phyloP scores from a whole-genome alignment of 805 yeast genomes.

The Kregervanrija fluxuum region DNA sequence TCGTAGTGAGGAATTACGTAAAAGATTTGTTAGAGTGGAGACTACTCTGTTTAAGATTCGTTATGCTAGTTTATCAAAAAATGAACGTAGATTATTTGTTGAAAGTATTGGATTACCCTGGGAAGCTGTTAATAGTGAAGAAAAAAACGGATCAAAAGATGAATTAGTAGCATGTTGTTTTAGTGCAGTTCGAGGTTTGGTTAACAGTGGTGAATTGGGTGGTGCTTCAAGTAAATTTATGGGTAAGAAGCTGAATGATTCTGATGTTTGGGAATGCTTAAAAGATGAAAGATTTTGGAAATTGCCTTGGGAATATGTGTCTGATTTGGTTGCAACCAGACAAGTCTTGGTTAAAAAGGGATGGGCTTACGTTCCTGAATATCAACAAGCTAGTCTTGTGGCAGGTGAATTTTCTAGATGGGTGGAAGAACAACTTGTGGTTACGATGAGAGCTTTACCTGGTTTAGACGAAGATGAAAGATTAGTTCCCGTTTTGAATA shows the following conservation, averaged over 20 bases:
- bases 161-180: constrained; percentile 52
- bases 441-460: constrained; percentile 73
- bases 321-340: constrained; percentile 69
- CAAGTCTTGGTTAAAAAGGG: constrained; percentile 64
- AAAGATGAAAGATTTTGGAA: constrained; percentile 65
- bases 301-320: constrained; percentile 80
- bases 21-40: constrained; percentile 74
- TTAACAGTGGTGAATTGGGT: constrained; percentile 24
- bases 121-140: constrained; percentile 59
- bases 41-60: constrained; percentile 66
- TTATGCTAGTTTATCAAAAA: constrained; percentile 51
- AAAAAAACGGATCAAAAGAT: constrained; percentile 42
- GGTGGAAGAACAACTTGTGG: constrained; percentile 44
- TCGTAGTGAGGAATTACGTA: constrained; percentile 74
- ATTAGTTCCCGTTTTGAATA: constrained; percentile 73
- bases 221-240: constrained; percentile 8
- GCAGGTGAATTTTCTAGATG: constrained; percentile 57
- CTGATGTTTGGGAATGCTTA: constrained; percentile 44
- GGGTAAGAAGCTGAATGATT: constrained; percentile 36
- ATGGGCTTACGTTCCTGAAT: constrained; percentile 76
- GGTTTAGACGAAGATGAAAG: constrained; percentile 89
- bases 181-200: constrained; percentile 30
- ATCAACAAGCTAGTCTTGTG: constrained; percentile 66
- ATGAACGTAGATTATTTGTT: constrained; percentile 70
- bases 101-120: constrained; percentile 59